These are phyloP conservation scores for Fistulinella cinereoalba DNA, from an alignment of 1,284 basidiomycete species.

Conservation along the genomic window DNA sequence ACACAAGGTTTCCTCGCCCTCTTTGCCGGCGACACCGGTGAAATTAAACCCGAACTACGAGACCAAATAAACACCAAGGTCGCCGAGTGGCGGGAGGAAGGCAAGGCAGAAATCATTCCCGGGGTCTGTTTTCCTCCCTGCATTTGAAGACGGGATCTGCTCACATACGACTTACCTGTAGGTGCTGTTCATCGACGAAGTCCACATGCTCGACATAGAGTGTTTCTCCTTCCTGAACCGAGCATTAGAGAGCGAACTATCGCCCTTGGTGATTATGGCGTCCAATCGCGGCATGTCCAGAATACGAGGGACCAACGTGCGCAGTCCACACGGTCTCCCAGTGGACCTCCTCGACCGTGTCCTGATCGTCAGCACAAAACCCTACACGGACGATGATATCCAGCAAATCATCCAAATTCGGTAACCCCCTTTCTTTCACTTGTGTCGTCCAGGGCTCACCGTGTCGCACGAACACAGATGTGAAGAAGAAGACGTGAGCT, in stretches of 20 bases:
- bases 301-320: slow-evolving; percentile 94
- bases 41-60: slow-evolving; percentile 96
- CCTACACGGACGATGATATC: slow-evolving; percentile 85
- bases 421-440: slow-evolving; percentile 37
- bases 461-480: slow-evolving; percentile 49
- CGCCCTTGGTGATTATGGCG: slow-evolving; percentile 97
- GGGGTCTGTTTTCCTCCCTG: slow-evolving; percentile 66
- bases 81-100: slow-evolving; percentile 97
- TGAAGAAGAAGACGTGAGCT: slow-evolving; percentile 94
- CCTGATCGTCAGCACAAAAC: slow-evolving; percentile 91
- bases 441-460: background rate
- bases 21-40: slow-evolving; percentile 91
- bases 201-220: slow-evolving; percentile 99
- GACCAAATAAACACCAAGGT: slow-evolving; percentile 98
- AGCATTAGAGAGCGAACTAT: slow-evolving; percentile 90
- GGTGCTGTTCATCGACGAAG: slow-evolving; percentile 93
- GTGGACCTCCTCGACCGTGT: slow-evolving; percentile 94
- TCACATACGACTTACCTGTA: slow-evolving; percentile 31
- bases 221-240: slow-evolving; percentile 99
- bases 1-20: slow-evolving; percentile 88
- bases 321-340: slow-evolving; percentile 92
- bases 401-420: slow-evolving; percentile 91
- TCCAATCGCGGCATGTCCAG: slow-evolving; percentile 94
- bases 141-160: background rate
- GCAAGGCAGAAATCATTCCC: slow-evolving; percentile 96